These are phyloP conservation scores for Nigrograna mackinnonii DNA, from an alignment of 2,329 filamentous ascomycete genomes.

Conservation along the genomic window DNA sequence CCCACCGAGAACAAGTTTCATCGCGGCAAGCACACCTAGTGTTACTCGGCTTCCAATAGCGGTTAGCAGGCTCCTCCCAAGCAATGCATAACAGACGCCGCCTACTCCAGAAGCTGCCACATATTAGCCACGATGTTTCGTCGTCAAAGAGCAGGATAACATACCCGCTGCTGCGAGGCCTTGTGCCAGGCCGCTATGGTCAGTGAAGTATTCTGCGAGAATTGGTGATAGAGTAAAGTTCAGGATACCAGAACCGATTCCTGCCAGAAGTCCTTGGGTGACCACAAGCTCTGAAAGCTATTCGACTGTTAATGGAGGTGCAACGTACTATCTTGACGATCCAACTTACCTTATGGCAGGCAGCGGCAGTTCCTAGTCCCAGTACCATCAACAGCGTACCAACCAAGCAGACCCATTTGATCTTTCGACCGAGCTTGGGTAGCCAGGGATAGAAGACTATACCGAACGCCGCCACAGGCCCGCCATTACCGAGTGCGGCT, in stretches of 20 bases:
- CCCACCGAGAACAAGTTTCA: conserved; percentile 41
- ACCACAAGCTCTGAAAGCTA: conserved; percentile 46
- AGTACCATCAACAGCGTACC: conserved; percentile 15
- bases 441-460: conserved; percentile 19
- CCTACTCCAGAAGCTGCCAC: conserved; percentile 17
- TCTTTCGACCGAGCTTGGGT: conserved; percentile 18
- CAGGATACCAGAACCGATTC: conserved; percentile 49
- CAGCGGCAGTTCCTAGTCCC: conserved; percentile 16
- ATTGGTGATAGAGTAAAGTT: conserved; percentile 51
- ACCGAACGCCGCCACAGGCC: conserved; percentile 18
- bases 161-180: conserved; percentile 17
- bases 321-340: not conserved
- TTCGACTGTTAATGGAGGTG: not conserved
- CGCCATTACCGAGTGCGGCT: conserved; percentile 21
- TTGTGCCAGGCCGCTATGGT: conserved; percentile 44
- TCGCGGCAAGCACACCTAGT: too few species aligned
- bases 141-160: not conserved
- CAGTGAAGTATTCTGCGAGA: conserved; percentile 55
- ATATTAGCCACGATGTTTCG: conserved; percentile 3
- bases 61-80: conserved; percentile 46
- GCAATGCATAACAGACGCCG: conserved; percentile 13
- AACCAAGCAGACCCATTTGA: conserved; percentile 16
- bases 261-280: conserved; percentile 49
- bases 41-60: too few species aligned
- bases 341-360: conserved; percentile 17